Percentiles rank a stretch among this genome's conserved stretches.
Conservation (phyloP, 2,329 filamentous ascomycete genomes). For the Emmonsia crescens region DNA sequence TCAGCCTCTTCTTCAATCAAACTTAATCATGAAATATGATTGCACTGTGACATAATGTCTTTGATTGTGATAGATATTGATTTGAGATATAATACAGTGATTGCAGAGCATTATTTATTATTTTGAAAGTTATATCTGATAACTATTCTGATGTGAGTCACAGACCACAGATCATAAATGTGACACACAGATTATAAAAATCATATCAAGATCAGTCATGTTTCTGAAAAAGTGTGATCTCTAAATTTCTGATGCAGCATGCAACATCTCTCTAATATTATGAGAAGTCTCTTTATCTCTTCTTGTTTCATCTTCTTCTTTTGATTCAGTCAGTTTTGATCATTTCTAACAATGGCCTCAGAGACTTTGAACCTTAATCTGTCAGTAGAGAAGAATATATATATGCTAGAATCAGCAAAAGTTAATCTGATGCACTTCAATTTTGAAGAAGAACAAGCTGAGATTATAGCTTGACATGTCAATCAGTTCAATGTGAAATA, state of each 20-base stretch:
- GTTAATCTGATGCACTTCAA: neutral
- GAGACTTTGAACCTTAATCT: neutral
- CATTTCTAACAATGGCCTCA: neutral
- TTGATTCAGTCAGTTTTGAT: neutral
- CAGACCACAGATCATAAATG: too few relatives aligned
- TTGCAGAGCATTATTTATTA: neutral
- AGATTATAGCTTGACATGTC: neutral
- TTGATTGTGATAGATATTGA: too few relatives aligned
- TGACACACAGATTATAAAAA: too few relatives aligned
- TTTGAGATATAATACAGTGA: neutral
- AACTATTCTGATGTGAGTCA: too few relatives aligned
- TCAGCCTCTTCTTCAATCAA: neutral
- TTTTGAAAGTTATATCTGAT: too few relatives aligned
- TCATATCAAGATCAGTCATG: too few relatives aligned
- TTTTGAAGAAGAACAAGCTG: neutral
- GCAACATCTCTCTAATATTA: neutral
- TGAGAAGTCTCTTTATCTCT: neutral
- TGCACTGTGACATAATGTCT: neutral
- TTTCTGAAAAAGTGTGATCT: neutral
- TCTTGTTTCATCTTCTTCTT: neutral
- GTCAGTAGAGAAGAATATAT: neutral
- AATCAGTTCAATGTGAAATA: neutral
- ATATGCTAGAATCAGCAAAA: neutral
- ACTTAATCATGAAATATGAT: slow-evolving; percentile 1
- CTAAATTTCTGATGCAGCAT: neutral